phyloP scores from a whole-genome alignment of 2,329 filamentous ascomycete species.

The Hypoxylon sp. region DNA sequence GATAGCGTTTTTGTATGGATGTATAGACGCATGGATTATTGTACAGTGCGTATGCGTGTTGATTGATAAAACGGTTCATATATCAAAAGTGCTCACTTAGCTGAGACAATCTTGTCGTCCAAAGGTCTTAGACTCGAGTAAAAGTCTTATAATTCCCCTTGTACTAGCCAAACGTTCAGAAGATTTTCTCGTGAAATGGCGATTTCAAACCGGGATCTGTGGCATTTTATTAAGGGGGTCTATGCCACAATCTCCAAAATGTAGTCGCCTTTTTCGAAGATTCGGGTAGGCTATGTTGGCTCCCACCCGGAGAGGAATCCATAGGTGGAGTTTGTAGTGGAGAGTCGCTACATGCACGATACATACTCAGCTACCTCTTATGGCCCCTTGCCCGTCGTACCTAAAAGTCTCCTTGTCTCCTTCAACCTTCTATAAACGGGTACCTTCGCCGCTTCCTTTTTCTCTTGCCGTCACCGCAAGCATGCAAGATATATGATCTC shows the following conservation, averaged over 20 bases:
- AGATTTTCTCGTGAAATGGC: not conserved
- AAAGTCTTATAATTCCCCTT: conserved; percentile 22
- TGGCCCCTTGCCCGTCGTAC: conserved; percentile 33
- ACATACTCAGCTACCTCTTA: conserved; percentile 36
- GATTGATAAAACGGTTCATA: conserved; percentile 26
- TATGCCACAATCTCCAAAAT: conserved; percentile 12
- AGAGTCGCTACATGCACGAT: conserved; percentile 31
- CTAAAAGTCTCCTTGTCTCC: conserved; percentile 28
- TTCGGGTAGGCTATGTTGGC: conserved; percentile 34
- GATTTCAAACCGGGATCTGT: not conserved
- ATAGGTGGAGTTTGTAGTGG: conserved; percentile 34
- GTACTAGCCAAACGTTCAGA: not conserved
- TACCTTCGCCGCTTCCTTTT: conserved; percentile 28
- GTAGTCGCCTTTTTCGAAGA: conserved; percentile 22
- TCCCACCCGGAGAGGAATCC: conserved; percentile 28
- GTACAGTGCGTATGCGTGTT: not conserved
- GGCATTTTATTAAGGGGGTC: not conserved
- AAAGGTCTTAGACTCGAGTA: conserved; percentile 32
- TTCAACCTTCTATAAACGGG: conserved; percentile 37
- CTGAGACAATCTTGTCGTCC: conserved; percentile 31
- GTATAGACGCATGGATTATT: not conserved
- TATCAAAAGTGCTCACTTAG: conserved; percentile 24
- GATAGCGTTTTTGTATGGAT: conserved; percentile 2
- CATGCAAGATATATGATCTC: not conserved
- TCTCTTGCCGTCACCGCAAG: conserved; percentile 3